phyloP scores from a whole-genome alignment of 208 protist species.

The Leishmania lainsoni region DNA sequence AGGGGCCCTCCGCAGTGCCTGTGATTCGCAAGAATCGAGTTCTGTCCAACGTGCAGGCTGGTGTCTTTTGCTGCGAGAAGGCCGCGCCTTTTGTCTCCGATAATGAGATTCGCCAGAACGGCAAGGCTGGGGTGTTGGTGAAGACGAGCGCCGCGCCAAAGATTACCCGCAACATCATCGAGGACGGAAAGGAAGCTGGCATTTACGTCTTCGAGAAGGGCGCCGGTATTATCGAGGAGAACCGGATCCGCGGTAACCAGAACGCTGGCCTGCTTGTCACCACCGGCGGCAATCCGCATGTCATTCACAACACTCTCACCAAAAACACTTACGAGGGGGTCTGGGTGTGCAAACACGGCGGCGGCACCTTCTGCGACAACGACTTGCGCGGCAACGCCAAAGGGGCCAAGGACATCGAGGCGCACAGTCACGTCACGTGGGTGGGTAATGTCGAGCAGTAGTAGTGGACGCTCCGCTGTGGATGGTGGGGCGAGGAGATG shows the following conservation, averaged over 20 bases:
- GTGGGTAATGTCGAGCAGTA: conserved; percentile 62
- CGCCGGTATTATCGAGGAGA: conserved; percentile 76
- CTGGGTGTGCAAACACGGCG: conserved; percentile 86
- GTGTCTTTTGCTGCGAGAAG: conserved; percentile 82
- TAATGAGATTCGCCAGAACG: conserved; percentile 77
- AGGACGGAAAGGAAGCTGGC: conserved; percentile 81
- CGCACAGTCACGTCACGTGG: conserved; percentile 55
- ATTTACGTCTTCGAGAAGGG: conserved; percentile 89
- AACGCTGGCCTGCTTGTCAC: conserved; percentile 90
- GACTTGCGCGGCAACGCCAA: conserved; percentile 84
- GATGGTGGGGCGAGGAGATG: background rate
- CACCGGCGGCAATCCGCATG: conserved; percentile 60
- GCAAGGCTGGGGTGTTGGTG: conserved; percentile 83
- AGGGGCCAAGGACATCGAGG: conserved; percentile 78
- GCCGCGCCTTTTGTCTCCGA: conserved; percentile 65
- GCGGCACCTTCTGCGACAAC: conserved; percentile 79
- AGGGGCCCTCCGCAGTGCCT: conserved; percentile 49
- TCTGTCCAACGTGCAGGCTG: conserved; percentile 70
- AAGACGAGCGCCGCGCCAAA: conserved; percentile 72
- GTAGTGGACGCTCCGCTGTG: background rate
- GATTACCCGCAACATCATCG: conserved; percentile 73
- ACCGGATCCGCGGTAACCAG: conserved; percentile 65
- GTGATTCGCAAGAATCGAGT: conserved; percentile 75
- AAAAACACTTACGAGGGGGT: conserved; percentile 88
- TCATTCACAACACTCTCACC: conserved; percentile 72